phyloP scores from a whole-genome alignment of 805 yeast genomes.

The Saturnispora halmiae region DNA sequence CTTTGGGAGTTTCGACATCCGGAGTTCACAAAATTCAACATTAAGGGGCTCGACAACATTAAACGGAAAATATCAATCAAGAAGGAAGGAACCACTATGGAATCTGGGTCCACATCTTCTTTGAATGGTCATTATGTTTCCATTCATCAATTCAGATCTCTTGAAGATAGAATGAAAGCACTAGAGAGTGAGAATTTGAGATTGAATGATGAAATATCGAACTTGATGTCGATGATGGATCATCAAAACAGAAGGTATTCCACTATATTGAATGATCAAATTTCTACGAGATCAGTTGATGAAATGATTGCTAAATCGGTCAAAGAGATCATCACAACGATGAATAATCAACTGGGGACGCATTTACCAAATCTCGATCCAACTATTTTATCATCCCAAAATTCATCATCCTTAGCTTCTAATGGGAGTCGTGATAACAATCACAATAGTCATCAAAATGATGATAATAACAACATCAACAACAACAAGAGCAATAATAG shows the following conservation, averaged over 20 bases:
- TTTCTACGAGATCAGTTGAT: slow-evolving; percentile 46
- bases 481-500: slow-evolving; percentile 8
- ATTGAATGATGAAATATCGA: slow-evolving; percentile 28
- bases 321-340: slow-evolving; percentile 38
- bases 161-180: slow-evolving; percentile 25
- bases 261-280: slow-evolving; percentile 51
- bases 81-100: slow-evolving; percentile 16
- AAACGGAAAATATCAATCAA: slow-evolving; percentile 66
- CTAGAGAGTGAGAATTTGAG: slow-evolving; percentile 24
- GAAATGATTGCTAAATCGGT: slow-evolving; percentile 50
- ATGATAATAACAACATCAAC: too few relatives aligned
- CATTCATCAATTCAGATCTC: slow-evolving; percentile 19
- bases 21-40: slow-evolving; percentile 66
- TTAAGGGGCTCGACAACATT: slow-evolving; percentile 75
- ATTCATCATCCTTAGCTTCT: too few relatives aligned
- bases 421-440: too few relatives aligned
- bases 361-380: background rate
- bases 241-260: slow-evolving; percentile 49
- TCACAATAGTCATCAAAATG: too few relatives aligned
- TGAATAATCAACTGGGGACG: slow-evolving; percentile 22
- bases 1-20: slow-evolving; percentile 93
- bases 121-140: slow-evolving; percentile 16
- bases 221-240: slow-evolving; percentile 30
- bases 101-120: slow-evolving; percentile 2
- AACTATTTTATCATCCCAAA: too few relatives aligned